Evolutionary conservation across 441 rosid species (phyloP).

Genomic region (Populus hybrid): DNA sequence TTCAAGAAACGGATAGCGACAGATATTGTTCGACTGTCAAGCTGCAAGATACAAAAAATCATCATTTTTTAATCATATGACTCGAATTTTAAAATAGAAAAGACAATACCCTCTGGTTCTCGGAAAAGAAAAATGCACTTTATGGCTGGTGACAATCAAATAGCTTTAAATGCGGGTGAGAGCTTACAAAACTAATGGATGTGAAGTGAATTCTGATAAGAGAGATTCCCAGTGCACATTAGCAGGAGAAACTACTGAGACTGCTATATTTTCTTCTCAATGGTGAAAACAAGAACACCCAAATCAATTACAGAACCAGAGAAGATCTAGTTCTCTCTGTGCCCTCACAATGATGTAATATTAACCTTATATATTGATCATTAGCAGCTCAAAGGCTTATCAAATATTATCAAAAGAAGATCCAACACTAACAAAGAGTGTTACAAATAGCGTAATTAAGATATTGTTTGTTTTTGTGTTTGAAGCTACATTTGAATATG

Average conservation of each 20-base stretch:
- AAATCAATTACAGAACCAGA: not conserved
- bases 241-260: not conserved
- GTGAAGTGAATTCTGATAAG: not conserved
- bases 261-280: not conserved
- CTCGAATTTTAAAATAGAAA: not conserved
- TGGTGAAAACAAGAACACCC: not conserved
- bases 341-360: no score
- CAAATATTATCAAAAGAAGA: no score
- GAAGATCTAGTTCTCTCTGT: no score
- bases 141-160: not conserved
- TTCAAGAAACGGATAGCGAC: constrained; percentile 76
- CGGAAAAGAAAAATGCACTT: not conserved
- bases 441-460: no score
- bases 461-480: no score
- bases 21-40: constrained; percentile 62
- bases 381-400: no score
- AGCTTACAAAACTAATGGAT: not conserved
- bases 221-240: not conserved
- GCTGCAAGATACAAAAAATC: constrained; percentile 37
- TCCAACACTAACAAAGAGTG: no score
- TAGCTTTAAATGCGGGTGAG: not conserved
- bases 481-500: no score
- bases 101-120: not conserved
- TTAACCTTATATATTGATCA: no score
- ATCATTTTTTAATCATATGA: not conserved